Evolutionary conservation across 2,329 filamentous ascomycete species (phyloP).

Genomic region (Penicillium olsonii): DNA sequence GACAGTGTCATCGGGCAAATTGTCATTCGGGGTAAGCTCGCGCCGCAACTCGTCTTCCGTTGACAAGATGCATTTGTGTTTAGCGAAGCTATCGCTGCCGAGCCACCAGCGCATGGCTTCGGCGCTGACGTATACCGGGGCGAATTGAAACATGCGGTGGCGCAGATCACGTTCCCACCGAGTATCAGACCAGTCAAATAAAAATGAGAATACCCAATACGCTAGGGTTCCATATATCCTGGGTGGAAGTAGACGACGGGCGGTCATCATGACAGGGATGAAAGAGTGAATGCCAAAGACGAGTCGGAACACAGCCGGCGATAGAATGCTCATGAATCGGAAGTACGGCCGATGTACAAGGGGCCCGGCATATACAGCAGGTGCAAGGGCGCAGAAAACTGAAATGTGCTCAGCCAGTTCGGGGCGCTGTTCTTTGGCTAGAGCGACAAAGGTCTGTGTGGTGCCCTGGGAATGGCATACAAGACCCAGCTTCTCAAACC

Average conservation of each 20-base stretch:
- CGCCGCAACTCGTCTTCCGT: constrained; percentile 73
- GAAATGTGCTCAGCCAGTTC: constrained; percentile 79
- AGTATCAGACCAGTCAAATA: constrained; percentile 84
- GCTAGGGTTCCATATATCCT: constrained; percentile 76
- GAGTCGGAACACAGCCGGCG: constrained; percentile 71
- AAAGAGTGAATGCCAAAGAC: constrained; percentile 92
- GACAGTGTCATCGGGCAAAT: constrained; percentile 11
- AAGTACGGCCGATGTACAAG: constrained; percentile 86
- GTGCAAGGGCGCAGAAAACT: constrained; percentile 88
- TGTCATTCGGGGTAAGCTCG: constrained; percentile 47
- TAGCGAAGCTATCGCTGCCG: constrained; percentile 79
- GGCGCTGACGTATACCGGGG: constrained; percentile 84
- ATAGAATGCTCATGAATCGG: constrained; percentile 84
- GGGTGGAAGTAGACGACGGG: constrained; percentile 68
- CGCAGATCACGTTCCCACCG: constrained; percentile 81
- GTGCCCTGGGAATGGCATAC: constrained; percentile 91
- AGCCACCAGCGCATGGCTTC: constrained; percentile 97
- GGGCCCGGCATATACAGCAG: constrained; percentile 85
- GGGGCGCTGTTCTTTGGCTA: constrained; percentile 86
- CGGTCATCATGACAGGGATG: constrained; percentile 89
- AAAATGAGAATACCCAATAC: constrained; percentile 84
- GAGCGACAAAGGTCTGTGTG: constrained; percentile 80
- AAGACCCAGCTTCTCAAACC: constrained; percentile 78
- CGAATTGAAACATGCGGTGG: constrained; percentile 86
- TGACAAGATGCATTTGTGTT: constrained; percentile 82